Percentiles rank a stretch among this genome's conserved stretches.
Conservation (phyloP, 1,284 basidiomycete genomes). For the Entoloma clypeatum region DNA sequence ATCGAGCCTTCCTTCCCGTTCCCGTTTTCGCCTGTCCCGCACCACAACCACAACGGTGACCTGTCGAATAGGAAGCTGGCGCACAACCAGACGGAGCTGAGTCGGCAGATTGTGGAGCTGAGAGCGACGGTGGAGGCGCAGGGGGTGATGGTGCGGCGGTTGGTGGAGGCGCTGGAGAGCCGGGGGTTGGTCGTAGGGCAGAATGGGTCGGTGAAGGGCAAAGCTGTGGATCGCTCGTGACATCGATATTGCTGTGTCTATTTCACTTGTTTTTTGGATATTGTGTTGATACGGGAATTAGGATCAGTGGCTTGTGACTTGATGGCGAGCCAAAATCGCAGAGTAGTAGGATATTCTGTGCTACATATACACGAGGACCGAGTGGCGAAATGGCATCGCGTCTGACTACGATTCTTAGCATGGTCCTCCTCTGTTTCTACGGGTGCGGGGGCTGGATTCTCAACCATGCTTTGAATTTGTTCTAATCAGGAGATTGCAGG, state of each 20-base stretch:
- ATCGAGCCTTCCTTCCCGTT: constrained; percentile 4
- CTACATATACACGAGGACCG: too few relatives aligned
- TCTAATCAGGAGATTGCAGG: constrained; percentile 75
- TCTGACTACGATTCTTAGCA: constrained; percentile 63
- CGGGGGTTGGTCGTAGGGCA: too few relatives aligned
- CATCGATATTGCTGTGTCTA: too few relatives aligned
- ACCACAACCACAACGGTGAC: constrained; percentile 27
- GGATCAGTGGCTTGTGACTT: too few relatives aligned
- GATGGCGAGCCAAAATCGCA: too few relatives aligned
- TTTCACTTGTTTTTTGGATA: too few relatives aligned
- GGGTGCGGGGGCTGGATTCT: too few relatives aligned
- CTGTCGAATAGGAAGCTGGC: constrained; percentile 54
- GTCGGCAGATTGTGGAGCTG: constrained; percentile 56
- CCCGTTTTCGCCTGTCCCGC: constrained; percentile 2
- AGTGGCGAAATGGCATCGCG: constrained; percentile 67
- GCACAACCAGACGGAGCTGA: constrained; percentile 59
- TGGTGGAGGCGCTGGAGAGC: constrained; percentile 39
- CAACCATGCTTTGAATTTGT: too few relatives aligned
- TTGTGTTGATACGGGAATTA: too few relatives aligned
- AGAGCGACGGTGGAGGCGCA: constrained; percentile 51
- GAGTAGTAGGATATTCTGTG: too few relatives aligned
- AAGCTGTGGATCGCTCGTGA: constrained; percentile 14
- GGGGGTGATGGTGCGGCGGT: constrained; percentile 44
- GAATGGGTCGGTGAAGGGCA: constrained; percentile 22
- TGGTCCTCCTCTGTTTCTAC: too few relatives aligned